Evolutionary conservation across 192 early-diverging fungal genomes (phyloP).

Genomic region (Coemansia sp.): DNA sequence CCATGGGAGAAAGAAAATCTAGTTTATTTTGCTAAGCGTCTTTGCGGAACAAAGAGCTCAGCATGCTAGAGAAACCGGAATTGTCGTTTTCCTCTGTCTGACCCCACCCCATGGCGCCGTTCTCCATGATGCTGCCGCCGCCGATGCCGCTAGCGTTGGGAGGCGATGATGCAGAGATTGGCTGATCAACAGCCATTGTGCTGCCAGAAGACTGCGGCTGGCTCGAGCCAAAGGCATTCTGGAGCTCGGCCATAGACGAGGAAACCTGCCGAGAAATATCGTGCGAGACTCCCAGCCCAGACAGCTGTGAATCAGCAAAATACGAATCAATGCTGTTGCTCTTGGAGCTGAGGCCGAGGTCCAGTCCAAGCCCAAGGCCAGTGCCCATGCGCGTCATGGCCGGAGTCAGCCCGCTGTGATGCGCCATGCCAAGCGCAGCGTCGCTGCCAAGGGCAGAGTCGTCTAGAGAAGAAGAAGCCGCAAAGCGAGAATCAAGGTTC

Average conservation of each 20-base stretch:
- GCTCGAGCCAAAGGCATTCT: conserved; percentile 10
- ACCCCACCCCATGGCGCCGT: too few species aligned
- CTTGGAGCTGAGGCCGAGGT: neutral
- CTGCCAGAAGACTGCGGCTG: conserved; percentile 11
- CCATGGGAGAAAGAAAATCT: too few species aligned
- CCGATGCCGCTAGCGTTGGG: neutral
- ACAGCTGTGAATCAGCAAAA: conserved; percentile 4
- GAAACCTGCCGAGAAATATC: conserved; percentile 21
- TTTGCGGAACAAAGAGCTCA: too few species aligned
- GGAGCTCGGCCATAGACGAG: conserved; percentile 21
- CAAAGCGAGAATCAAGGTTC: neutral
- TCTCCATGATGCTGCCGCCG: neutral
- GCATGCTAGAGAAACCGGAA: too few species aligned
- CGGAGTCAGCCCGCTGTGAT: conserved; percentile 3
- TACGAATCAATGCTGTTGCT: neutral
- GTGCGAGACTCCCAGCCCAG: conserved; percentile 2
- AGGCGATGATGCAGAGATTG: conserved; percentile 1
- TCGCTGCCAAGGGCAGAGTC: neutral
- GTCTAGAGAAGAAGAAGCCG: neutral
- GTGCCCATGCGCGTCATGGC: conserved; percentile 3
- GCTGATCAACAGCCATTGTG: conserved; percentile 14
- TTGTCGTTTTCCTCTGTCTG: too few species aligned
- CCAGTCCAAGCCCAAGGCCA: neutral
- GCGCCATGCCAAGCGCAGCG: neutral
- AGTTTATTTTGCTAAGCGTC: too few species aligned